A percentile compares a stretch with the other conserved stretches of the same genome.
These are phyloP conservation scores for Diaporthe sp. DNA, from an alignment of 2,329 filamentous ascomycete genomes.

Conservation along the genomic window DNA sequence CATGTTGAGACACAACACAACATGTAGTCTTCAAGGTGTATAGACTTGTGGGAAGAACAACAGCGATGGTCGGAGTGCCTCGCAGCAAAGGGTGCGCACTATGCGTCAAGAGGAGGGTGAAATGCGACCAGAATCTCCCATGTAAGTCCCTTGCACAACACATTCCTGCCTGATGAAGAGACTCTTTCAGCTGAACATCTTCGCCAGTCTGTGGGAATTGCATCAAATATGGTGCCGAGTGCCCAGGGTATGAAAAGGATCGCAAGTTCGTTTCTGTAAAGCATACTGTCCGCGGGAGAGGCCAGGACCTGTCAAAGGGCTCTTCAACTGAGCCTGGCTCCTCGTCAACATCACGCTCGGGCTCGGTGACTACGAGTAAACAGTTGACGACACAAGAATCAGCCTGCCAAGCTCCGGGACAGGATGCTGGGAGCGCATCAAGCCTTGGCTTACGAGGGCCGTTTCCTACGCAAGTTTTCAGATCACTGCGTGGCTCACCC, in stretches of 20 bases:
- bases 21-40: not conserved
- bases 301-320: slow-evolving; percentile 18
- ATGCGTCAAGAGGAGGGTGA: slow-evolving; percentile 53
- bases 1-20: not conserved
- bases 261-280: slow-evolving; percentile 54
- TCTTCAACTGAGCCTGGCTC: slow-evolving; percentile 23
- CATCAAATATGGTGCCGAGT: slow-evolving; percentile 49
- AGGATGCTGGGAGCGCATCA: not conserved
- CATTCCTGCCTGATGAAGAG: not conserved
- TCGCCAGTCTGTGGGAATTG: slow-evolving; percentile 48
- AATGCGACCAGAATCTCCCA: slow-evolving; percentile 58
- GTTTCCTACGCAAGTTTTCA: not conserved
- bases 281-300: slow-evolving; percentile 48
- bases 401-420: not conserved
- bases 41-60: not conserved
- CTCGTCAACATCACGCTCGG: not conserved
- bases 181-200: not conserved
- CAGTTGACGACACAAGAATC: not conserved
- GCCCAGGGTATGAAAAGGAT: slow-evolving; percentile 51
- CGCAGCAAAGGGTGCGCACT: slow-evolving; percentile 51
- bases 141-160: slow-evolving; percentile 26
- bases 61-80: slow-evolving; percentile 50
- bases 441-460: not conserved
- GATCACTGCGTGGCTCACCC: not conserved
- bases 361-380: not conserved